Conservation (phyloP, 1,139 yeast species). For the Blastobotrys indianensis region DNA sequence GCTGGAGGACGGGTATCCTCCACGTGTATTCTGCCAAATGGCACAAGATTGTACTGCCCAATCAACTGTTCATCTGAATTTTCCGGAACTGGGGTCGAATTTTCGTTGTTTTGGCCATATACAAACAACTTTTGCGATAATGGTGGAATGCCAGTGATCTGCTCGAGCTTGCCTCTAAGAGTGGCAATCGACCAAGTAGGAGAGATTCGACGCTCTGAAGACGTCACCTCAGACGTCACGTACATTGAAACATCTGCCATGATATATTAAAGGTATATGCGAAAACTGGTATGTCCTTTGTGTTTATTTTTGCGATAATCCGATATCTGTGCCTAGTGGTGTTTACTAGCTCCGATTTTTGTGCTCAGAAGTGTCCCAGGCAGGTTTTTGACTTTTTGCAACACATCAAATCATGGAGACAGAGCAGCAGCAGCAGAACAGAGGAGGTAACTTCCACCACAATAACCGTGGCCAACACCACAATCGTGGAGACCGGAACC, state of each 20-base stretch:
- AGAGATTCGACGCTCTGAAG: slow-evolving; percentile 66
- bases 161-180: slow-evolving; percentile 56
- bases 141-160: slow-evolving; percentile 75
- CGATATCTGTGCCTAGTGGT: not conserved
- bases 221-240: slow-evolving; percentile 59
- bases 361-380: not conserved
- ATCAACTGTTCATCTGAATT: slow-evolving; percentile 22
- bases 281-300: not conserved
- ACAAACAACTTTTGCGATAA: slow-evolving; percentile 48
- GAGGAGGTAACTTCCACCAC: not conserved
- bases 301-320: not conserved
- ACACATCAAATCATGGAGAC: not conserved
- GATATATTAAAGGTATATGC: not conserved
- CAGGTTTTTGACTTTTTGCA: not conserved
- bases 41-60: slow-evolving; percentile 19
- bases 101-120: slow-evolving; percentile 43
- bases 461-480: not conserved
- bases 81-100: slow-evolving; percentile 24
- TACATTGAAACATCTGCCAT: slow-evolving; percentile 40
- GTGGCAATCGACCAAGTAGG: slow-evolving; percentile 55
- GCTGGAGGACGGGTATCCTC: slow-evolving; percentile 36
- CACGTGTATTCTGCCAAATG: slow-evolving; percentile 34
- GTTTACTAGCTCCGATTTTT: not conserved
- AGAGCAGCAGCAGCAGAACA: slow-evolving; percentile 1
- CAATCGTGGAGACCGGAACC: slow-evolving; percentile 2